These are phyloP conservation scores for Tetraselmis chui DNA, from an alignment of 139 green algal genomes.

Conservation along the genomic window DNA sequence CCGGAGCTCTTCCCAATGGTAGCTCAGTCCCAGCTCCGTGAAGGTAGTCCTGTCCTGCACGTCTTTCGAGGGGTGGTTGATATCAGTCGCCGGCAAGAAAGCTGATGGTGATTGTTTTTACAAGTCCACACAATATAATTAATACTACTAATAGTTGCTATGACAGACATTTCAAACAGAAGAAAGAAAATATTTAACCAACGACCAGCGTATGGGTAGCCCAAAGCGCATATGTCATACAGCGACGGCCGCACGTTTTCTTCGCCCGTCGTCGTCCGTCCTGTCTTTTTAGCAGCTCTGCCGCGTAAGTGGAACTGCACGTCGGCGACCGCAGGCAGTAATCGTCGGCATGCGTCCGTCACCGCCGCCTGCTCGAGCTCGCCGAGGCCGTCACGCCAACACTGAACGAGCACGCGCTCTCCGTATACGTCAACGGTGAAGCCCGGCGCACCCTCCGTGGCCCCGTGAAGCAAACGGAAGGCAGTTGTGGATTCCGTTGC, in stretches of 20 bases:
- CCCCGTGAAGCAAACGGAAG: slow-evolving; percentile 3
- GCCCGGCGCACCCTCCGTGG: neutral
- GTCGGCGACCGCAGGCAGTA: neutral
- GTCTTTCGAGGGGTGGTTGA: no score
- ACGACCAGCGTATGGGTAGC: no score
- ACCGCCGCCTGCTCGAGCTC: neutral
- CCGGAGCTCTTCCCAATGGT: neutral
- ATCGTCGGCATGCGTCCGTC: neutral
- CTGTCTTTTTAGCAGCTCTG: neutral
- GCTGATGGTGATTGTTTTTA: no score
- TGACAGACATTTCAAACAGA: no score
- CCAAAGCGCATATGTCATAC: no score
- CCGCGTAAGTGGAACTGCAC: neutral
- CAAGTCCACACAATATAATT: no score
- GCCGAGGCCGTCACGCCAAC: neutral
- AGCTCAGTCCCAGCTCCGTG: slow-evolving; percentile 6
- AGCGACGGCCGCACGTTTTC: no score
- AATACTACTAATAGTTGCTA: no score
- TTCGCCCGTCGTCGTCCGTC: no score
- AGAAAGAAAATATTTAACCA: no score
- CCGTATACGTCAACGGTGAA: neutral
- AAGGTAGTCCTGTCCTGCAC: no score
- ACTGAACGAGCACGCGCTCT: neutral
- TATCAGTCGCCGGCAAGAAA: no score
- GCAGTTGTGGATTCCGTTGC: neutral